Base-by-base conservation (phyloP, 345 rosid genomes). In the Lepidium africanum region DNA sequence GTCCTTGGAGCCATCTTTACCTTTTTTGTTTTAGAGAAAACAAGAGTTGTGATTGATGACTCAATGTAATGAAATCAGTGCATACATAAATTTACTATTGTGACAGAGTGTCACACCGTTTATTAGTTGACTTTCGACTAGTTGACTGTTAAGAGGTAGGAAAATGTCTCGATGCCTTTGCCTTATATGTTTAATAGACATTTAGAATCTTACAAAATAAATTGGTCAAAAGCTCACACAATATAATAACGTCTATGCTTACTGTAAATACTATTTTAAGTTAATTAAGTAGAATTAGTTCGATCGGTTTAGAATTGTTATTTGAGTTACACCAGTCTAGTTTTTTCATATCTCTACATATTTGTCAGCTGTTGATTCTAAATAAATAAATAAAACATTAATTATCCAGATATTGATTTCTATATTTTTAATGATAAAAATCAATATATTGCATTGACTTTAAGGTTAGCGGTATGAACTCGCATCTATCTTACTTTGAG, bases 141-240 rank as follows among this genome's bases (percentile, higher is more conserved):
- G 71, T 65, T 65, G 76, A 65, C 71, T 21, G 70, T n/a, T n/a
- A n/a, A n/a, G n/a, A n/a, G n/a, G n/a, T 54, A 27, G 64, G 57
- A 17, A 55, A 11, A 3, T 16, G 13, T 63, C 43, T 42, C 53
- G 43, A 33, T 7, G 10, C 9, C n/a, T n/a, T n/a, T n/a, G n/a
- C n/a, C 19, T 5, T 5, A 47, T 45, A 6, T 46, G 15, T 37
- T 9, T 11, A 15, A 21, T 46, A 6, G 38, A 38, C 33, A 57
- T 47, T 57, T 46, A 14, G n/a, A 49, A 21, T 35, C n/a, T 58
- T 12, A 46, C 41, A 69, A 59, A 50, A 16, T 39, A 30, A 60
- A 43, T 30, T 53, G 56, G 36, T 59, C 7, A 10, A 42, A 39
- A 59, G 27, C 40, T 13, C 45, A 59, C 53, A 59, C 32, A 56